A percentile compares a stretch with the other conserved stretches of the same genome.
These are phyloP conservation scores for Acmispon strigosus DNA, from an alignment of 306 rosid species.

Conservation along the genomic window DNA sequence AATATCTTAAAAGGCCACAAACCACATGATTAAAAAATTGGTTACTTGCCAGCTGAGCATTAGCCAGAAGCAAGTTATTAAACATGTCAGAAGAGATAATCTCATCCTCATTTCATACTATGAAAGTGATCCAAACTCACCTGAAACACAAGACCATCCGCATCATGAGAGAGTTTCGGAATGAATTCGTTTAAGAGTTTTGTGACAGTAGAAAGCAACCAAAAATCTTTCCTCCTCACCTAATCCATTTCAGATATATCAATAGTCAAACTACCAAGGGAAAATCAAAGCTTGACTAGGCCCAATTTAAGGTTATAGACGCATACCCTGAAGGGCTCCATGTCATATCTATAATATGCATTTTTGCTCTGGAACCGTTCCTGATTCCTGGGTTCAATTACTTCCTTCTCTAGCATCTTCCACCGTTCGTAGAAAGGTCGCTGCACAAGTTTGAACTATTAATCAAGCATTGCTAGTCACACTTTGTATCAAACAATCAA, in stretches of 20 bases:
- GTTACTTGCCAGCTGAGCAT: background rate
- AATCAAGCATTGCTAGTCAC: slow-evolving; percentile 8
- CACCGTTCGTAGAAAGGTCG: slow-evolving; percentile 94
- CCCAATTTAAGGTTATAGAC: slow-evolving; percentile 5
- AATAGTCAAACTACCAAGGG: slow-evolving; percentile 9
- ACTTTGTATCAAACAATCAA: background rate
- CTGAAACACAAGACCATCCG: slow-evolving; percentile 98
- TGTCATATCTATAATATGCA: slow-evolving; percentile 77
- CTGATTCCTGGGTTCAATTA: slow-evolving; percentile 86
- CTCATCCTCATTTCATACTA: slow-evolving; percentile 5
- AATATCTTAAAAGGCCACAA: background rate
- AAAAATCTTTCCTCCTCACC: slow-evolving; percentile 97
- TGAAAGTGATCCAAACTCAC: slow-evolving; percentile 31
- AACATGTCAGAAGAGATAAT: slow-evolving; percentile 7
- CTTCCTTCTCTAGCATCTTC: slow-evolving; percentile 98
- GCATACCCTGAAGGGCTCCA: slow-evolving; percentile 92
- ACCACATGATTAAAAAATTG: background rate
- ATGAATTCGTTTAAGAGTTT: slow-evolving; percentile 81
- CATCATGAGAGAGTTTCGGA: slow-evolving; percentile 88
- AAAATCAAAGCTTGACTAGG: slow-evolving; percentile 6
- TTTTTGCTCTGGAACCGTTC: slow-evolving; percentile 69
- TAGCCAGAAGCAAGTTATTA: slow-evolving; percentile 7
- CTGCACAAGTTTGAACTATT: slow-evolving; percentile 42
- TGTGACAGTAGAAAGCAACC: slow-evolving; percentile 90
- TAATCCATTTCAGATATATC: slow-evolving; percentile 31